These are phyloP conservation scores for Ceratocystis papillata DNA, from an alignment of 2,329 filamentous ascomycete species.

Conservation along the genomic window DNA sequence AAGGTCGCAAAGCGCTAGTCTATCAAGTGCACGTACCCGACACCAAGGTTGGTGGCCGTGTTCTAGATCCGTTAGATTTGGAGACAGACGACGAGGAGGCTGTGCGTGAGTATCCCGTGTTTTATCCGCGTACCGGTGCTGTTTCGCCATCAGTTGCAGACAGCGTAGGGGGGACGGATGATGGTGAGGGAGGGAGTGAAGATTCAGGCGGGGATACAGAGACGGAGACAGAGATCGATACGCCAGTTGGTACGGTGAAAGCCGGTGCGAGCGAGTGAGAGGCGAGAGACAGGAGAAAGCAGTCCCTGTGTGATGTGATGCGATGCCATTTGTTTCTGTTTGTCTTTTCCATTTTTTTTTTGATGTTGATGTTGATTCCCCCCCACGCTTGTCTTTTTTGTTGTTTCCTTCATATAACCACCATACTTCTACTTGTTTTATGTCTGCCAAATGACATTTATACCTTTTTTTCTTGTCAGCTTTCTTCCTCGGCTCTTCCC, in stretches of 20 bases:
- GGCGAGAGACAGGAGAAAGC: no score
- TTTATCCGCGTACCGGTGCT: constrained; percentile 22
- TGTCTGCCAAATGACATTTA: constrained; percentile 14
- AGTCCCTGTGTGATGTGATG: no score
- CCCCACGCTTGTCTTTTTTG: neutral
- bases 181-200: constrained; percentile 26
- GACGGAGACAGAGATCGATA: constrained; percentile 23
- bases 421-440: constrained; percentile 5
- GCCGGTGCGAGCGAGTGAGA: constrained; percentile 5
- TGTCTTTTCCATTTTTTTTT: constrained; percentile 5
- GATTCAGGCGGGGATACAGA: constrained; percentile 27
- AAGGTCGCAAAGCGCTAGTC: constrained; percentile 75
- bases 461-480: neutral
- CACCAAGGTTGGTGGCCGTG: constrained; percentile 67
- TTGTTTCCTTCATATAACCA: neutral
- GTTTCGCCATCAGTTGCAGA: constrained; percentile 19
- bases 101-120: constrained; percentile 22
- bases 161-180: constrained; percentile 26
- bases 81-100: constrained; percentile 32
- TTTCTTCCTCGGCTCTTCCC: neutral
- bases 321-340: no score
- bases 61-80: constrained; percentile 59
- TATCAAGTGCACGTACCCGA: constrained; percentile 73
- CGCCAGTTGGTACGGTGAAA: constrained; percentile 13
- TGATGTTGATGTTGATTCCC: constrained; percentile 14